Evolutionary conservation across 352 stramenopile genomes (phyloP), one percentile per base, ranked within the genome.

Genomic region (Halophytophthora polymorphica): DNA sequence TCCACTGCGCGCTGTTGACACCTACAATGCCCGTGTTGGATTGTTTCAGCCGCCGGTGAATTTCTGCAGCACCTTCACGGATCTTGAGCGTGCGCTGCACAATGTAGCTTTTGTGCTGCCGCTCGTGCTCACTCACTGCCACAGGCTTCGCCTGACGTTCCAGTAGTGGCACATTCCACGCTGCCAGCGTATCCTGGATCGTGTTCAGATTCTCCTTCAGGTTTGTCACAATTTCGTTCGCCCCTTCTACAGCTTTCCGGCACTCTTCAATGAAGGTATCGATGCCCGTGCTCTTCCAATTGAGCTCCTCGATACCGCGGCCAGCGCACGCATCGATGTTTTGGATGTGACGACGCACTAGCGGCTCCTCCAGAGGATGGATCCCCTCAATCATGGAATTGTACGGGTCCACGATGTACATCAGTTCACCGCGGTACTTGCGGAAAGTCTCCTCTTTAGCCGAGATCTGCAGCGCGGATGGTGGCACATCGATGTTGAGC

Each of bases 371-470:
- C 3, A 99, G 84, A 4, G 96, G 94, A 42, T 99, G 90, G 12
- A 99, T 80, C 10, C 87, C 89, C 54, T 97, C 91, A 49, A 98
- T 94, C 66, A 98, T 97, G 19, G 85, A 86, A 63, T 99, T 99
- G 74, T 99, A 98, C 50, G 96, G 97, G 41, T 98, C 95, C 0
- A 98, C 95, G 59, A 99, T 98, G 50, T 98, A 94, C 62, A 98
- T 94, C 33, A 99, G 69, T 65, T 98, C 97, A 2, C 90, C 94
- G 12, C 91, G 97, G 78, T 97, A 98, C 63, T 93, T 91, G 45
- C 96, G 89, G 73, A 98, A 99, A 18, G 96, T 97, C 42, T 98
- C 90, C 40, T 95, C 92, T 53, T 96, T 96, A 14, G 93, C 71
- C 22, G 97, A 98, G 57, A 99, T 98, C 60, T 97, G 83, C 10